Percentiles rank a stretch among this genome's conserved stretches.
phyloP scores from a whole-genome alignment of 495 filamentous ascomycete species.

The Staphylotrichum tortipilum region DNA sequence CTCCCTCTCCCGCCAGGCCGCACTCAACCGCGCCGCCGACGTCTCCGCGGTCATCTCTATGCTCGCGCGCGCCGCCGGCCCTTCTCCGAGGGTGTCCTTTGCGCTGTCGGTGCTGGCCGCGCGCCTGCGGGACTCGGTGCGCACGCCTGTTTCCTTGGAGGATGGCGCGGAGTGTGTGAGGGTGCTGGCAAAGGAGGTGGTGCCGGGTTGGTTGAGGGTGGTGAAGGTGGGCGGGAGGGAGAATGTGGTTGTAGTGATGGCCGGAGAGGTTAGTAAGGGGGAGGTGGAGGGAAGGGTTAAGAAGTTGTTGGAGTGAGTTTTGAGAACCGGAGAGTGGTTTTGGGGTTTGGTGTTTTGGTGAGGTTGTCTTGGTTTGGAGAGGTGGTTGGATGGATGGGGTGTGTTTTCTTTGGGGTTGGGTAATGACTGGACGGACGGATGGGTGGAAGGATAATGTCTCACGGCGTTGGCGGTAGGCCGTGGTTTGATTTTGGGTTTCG shows the following conservation, averaged over 20 bases:
- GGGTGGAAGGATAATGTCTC: too few species aligned
- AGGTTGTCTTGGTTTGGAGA: not conserved
- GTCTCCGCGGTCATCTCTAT: conserved; percentile 52
- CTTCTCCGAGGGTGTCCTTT: conserved; percentile 52
- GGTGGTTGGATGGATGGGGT: too few species aligned
- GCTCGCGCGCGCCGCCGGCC: conserved; percentile 41
- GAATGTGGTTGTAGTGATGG: conserved; percentile 49
- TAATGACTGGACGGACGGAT: too few species aligned
- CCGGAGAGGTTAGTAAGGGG: conserved; percentile 31
- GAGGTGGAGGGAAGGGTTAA: conserved; percentile 38
- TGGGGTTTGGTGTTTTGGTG: not conserved
- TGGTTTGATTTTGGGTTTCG: too few species aligned
- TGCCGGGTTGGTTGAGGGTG: conserved; percentile 53
- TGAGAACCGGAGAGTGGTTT: too few species aligned
- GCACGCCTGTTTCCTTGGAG: conserved; percentile 51
- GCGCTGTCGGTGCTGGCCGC: conserved; percentile 51
- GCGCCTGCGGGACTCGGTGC: conserved; percentile 52
- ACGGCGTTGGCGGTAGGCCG: too few species aligned
- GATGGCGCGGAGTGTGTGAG: conserved; percentile 49
- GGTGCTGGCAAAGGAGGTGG: conserved; percentile 49
- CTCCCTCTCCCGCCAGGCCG: conserved; percentile 46
- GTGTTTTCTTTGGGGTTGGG: too few species aligned
- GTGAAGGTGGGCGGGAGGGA: conserved; percentile 46
- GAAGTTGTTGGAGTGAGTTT: conserved; percentile 22
- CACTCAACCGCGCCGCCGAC: conserved; percentile 53